These are phyloP conservation scores for Tremella yokohamensis DNA, from an alignment of 768 basidiomycete genomes.

Conservation along the genomic window DNA sequence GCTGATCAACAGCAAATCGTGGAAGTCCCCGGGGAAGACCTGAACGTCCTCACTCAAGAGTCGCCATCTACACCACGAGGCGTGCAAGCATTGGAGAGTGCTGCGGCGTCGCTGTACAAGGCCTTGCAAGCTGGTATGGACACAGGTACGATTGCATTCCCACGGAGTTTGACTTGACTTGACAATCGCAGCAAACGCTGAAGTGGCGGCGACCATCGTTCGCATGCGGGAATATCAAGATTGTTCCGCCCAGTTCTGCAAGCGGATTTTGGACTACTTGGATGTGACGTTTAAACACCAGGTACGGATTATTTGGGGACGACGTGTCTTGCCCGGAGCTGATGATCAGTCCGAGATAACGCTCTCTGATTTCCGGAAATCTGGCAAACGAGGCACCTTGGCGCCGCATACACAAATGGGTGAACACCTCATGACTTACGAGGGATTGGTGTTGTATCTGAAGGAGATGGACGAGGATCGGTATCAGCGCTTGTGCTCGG, in stretches of 20 bases:
- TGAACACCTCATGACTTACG: constrained; percentile 77
- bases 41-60: constrained; percentile 78
- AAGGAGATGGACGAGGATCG: constrained; percentile 92
- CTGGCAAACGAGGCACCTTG: constrained; percentile 54
- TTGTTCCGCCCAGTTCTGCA: constrained; percentile 88
- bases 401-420: constrained; percentile 68
- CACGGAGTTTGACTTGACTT: background rate
- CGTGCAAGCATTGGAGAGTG: constrained; percentile 73
- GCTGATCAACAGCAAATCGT: constrained; percentile 70
- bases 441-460: constrained; percentile 83
- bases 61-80: constrained; percentile 76
- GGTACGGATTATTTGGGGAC: constrained; percentile 53
- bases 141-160: constrained; percentile 59
- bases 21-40: constrained; percentile 74
- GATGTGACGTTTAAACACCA: constrained; percentile 88
- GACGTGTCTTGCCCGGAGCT: background rate
- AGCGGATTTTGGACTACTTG: constrained; percentile 81
- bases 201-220: constrained; percentile 97
- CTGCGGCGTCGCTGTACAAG: constrained; percentile 87
- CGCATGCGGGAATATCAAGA: constrained; percentile 84
- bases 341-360: constrained; percentile 50
- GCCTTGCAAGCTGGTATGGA: constrained; percentile 86
- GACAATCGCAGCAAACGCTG: constrained; percentile 52
- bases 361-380: constrained; percentile 46
- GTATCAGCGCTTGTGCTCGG: constrained; percentile 86